Evolutionary conservation across 2,329 filamentous ascomycete species (phyloP).

Genomic region (Ascomycota sp.): DNA sequence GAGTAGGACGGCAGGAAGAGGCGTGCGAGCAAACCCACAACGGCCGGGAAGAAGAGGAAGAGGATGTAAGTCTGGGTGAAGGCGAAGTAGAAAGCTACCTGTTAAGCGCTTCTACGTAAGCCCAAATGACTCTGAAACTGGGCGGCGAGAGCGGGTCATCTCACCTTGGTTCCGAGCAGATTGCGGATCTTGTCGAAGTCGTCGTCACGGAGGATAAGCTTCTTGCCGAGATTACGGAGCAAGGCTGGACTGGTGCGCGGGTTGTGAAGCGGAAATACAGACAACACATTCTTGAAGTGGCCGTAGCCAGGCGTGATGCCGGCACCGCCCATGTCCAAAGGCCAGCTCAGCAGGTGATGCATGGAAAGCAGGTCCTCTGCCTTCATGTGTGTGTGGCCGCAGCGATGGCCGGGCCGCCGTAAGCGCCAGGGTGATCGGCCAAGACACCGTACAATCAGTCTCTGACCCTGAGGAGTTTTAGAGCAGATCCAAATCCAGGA

Average conservation of each 20-base stretch:
- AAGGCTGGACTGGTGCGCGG: conserved; percentile 32
- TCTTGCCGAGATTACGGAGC: conserved; percentile 33
- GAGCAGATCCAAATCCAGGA: conserved; percentile 55
- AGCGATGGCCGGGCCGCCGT: conserved; percentile 30
- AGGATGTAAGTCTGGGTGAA: conserved; percentile 59
- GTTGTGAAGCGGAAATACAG: conserved; percentile 44
- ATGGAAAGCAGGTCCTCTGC: conserved; percentile 52
- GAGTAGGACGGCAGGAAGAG: conserved; percentile 50
- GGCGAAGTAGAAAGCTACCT: conserved; percentile 66
- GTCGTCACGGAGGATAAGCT: conserved; percentile 25
- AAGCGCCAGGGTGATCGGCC: conserved; percentile 34
- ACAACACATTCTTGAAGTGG: conserved; percentile 38
- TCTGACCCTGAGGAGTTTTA: conserved; percentile 37
- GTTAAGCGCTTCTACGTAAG: not conserved
- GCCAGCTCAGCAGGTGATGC: conserved; percentile 43
- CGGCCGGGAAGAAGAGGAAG: conserved; percentile 49
- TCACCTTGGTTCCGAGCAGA: conserved; percentile 37
- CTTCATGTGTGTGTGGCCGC: conserved; percentile 28
- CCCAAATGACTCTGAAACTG: no score
- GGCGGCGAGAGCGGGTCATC: not conserved
- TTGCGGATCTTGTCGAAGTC: conserved; percentile 40
- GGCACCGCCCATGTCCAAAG: conserved; percentile 37
- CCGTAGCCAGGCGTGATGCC: conserved; percentile 37
- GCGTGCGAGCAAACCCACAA: conserved; percentile 49
- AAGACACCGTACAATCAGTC: conserved; percentile 58